Percentiles rank a stretch among this genome's conserved stretches.
Conservation (phyloP, 1,284 basidiomycete genomes). For the Leccinum huronense region DNA sequence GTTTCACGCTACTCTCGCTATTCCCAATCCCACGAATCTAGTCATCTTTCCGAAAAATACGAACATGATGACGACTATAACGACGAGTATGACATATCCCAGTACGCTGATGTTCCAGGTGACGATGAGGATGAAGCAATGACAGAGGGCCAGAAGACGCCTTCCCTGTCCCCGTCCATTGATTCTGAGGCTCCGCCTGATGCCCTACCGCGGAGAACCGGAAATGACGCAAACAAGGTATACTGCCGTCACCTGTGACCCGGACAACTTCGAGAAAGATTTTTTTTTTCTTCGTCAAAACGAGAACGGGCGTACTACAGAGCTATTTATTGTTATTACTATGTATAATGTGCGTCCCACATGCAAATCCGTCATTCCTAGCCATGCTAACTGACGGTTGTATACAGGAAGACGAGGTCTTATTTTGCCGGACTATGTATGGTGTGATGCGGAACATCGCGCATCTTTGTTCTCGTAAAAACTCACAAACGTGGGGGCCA, state of each 20-base stretch:
- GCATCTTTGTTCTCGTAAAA: conserved; percentile 90
- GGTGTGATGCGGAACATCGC: conserved; percentile 93
- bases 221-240: conserved; percentile 86
- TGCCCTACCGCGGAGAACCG: conserved; percentile 76
- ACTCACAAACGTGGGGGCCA: conserved; percentile 93
- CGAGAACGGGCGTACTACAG: conserved; percentile 77
- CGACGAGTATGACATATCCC: conserved; percentile 35
- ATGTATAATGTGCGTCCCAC: conserved; percentile 83
- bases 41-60: conserved; percentile 37
- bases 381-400: conserved; percentile 49
- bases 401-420: conserved; percentile 85
- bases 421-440: conserved; percentile 93
- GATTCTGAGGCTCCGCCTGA: conserved; percentile 50
- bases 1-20: conserved; percentile 53
- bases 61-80: conserved; percentile 21
- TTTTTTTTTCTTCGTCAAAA: conserved; percentile 88
- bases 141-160: conserved; percentile 38
- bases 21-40: conserved; percentile 27
- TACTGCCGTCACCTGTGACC: conserved; percentile 90
- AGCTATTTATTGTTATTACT: conserved; percentile 93
- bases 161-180: conserved; percentile 39
- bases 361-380: conserved; percentile 69
- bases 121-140: conserved; percentile 23
- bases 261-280: conserved; percentile 85
- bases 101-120: conserved; percentile 30